Base-by-base conservation (phyloP, 1,284 basidiomycete genomes). In the Ustilago lituana region DNA sequence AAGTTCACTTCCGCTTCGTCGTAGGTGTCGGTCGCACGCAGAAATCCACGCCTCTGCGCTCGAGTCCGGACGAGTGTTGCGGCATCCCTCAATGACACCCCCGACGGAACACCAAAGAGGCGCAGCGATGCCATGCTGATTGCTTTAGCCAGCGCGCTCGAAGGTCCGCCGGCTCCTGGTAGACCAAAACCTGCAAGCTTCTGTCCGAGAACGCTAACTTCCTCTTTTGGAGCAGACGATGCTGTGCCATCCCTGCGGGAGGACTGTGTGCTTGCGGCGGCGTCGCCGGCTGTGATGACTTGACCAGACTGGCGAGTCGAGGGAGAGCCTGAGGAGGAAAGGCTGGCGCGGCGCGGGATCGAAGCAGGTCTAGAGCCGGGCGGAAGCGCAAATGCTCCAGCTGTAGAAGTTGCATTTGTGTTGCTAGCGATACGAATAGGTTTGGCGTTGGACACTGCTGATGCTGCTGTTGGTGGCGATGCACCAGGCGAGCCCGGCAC, bases 111-210 rank as follows among this genome's bases (percentile, higher is more conserved):
- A 2, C 93, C 92, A 74, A 95, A 94, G 4, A 96, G 85, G 76
- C 92, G 93, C 82, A 93, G 90, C n/a, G 91, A 91, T 0, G 94
- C 94, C 36, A 92, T 86, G 70, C 88, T 93, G 46, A 97, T 85
- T 0, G 93, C 94, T 10, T 93, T 88, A 46, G 92, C 91, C 7
- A 84, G 74, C 2, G 83, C 83, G 27, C 75, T 77, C 5, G 75
- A 73, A 1, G 64, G 59, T 0, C 58, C 57, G 20, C 65, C 48
- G 5, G 44, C 32, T 4, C 53, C 52, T 4, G 56, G 31, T 27
- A 62, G 35, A 36, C 61, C 57, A n/a, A 61, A 52, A 20, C 52
- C 41, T 1, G 64, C 63, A 0, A 64, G 45, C 37, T 63, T 69
- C 32, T 59, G 52, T 10, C 61, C 66, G n/a, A 70, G 60, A 26